These are phyloP conservation scores for Aspergillus indologenus DNA, from an alignment of 495 filamentous ascomycete genomes.

Conservation along the genomic window DNA sequence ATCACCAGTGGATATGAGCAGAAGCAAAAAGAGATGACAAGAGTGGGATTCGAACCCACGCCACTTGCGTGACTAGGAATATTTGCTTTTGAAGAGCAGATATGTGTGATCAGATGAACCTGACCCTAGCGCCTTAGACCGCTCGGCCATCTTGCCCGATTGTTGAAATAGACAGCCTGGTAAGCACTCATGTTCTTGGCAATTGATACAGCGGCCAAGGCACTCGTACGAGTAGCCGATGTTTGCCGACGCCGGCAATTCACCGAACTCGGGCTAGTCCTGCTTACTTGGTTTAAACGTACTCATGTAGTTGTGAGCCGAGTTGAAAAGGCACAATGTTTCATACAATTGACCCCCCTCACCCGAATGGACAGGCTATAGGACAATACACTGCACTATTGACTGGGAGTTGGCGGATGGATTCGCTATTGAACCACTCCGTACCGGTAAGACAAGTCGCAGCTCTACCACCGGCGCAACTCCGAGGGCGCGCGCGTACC, in stretches of 20 bases:
- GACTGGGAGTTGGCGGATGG: not conserved
- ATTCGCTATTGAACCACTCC: not conserved
- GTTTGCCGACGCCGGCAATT: too few relatives aligned
- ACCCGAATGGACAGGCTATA: not conserved
- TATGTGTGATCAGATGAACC: not conserved
- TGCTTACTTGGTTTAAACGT: too few relatives aligned
- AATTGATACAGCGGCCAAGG: too few relatives aligned
- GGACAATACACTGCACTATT: not conserved
- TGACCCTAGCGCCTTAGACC: not conserved
- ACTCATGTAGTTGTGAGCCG: too few relatives aligned
- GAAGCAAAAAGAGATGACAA: constrained; percentile 27
- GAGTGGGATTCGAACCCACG: constrained; percentile 44
- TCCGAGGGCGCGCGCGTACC: not conserved
- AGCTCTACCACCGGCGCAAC: not conserved
- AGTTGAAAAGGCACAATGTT: too few relatives aligned
- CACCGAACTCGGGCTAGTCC: too few relatives aligned
- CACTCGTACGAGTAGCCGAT: too few relatives aligned
- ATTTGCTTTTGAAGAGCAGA: not conserved
- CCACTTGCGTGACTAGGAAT: constrained; percentile 13
- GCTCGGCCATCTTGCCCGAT: not conserved
- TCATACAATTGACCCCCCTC: too few relatives aligned
- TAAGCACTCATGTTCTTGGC: too few relatives aligned
- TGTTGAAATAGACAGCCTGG: too few relatives aligned
- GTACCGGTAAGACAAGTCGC: not conserved
- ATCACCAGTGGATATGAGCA: not conserved